A percentile compares a stretch with the other conserved stretches of the same genome.
Conservation (phyloP, 768 basidiomycete genomes). For the Podaxis mareebaensis region DNA sequence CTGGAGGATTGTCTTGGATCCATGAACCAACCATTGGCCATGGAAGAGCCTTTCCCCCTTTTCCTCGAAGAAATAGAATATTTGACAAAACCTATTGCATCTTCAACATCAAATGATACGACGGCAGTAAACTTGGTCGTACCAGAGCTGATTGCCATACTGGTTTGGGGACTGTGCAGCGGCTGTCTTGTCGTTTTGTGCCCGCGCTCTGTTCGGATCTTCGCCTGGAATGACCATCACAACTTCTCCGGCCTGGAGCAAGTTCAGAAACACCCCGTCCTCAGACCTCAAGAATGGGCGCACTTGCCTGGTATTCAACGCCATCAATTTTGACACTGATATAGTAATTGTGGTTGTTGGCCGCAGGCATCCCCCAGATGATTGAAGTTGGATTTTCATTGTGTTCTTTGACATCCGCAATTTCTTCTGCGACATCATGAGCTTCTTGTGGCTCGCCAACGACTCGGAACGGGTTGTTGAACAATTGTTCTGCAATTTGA, state of each 20-base stretch:
- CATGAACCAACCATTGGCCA: slow-evolving; percentile 71
- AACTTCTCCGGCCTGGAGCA: slow-evolving; percentile 54
- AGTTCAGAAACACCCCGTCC: not conserved
- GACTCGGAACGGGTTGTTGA: slow-evolving; percentile 44
- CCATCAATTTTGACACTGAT: slow-evolving; percentile 55
- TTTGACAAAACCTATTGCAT: slow-evolving; percentile 65
- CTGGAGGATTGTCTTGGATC: slow-evolving; percentile 64
- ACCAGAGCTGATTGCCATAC: slow-evolving; percentile 65
- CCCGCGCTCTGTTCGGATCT: slow-evolving; percentile 43
- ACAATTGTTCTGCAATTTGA: slow-evolving; percentile 46
- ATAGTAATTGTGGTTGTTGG: slow-evolving; percentile 34
- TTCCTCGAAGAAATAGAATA: slow-evolving; percentile 60
- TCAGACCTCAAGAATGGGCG: not conserved
- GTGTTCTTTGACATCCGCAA: slow-evolving; percentile 28
- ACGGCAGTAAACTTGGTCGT: slow-evolving; percentile 19
- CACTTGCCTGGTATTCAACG: slow-evolving; percentile 51
- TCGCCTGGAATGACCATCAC: slow-evolving; percentile 63
- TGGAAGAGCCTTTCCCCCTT: slow-evolving; percentile 54
- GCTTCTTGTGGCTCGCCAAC: slow-evolving; percentile 29
- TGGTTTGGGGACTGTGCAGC: slow-evolving; percentile 50
- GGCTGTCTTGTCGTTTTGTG: slow-evolving; percentile 33
- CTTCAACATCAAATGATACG: not conserved
- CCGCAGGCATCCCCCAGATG: slow-evolving; percentile 30
- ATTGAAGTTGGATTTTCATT: slow-evolving; percentile 29
- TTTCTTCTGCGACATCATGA: slow-evolving; percentile 29